Percentiles rank a stretch among this genome's conserved stretches.
Conservation (phyloP, 768 basidiomycete genomes). For the Mycena sanguinolenta region DNA sequence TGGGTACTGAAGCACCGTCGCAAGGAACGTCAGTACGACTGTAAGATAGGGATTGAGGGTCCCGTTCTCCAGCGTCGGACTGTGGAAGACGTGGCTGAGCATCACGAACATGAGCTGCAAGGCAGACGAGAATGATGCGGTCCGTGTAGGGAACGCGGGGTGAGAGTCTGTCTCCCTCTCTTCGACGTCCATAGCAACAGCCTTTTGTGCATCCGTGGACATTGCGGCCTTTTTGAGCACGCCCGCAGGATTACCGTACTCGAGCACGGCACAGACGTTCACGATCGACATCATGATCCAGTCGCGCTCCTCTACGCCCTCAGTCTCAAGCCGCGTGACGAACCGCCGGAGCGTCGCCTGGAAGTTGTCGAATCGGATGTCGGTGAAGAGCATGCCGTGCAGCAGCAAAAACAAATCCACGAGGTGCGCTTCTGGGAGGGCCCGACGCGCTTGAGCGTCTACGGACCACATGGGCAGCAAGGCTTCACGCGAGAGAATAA, state of each 20-base stretch:
- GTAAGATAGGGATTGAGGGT: constrained; percentile 61
- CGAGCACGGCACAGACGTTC: constrained; percentile 85
- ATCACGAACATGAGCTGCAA: no score
- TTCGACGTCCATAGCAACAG: constrained; percentile 43
- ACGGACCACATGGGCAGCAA: no score
- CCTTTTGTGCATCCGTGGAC: constrained; percentile 52
- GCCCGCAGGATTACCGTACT: constrained; percentile 86
- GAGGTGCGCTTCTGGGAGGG: no score
- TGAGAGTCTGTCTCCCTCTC: constrained; percentile 46
- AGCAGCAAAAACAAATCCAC: no score
- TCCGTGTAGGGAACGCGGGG: no score
- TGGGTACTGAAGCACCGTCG: constrained; percentile 76
- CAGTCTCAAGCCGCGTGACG: constrained; percentile 87
- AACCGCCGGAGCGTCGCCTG: constrained; percentile 85
- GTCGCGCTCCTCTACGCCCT: constrained; percentile 76
- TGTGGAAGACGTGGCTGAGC: no score
- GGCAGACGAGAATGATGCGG: constrained; percentile 77
- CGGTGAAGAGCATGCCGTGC: constrained; percentile 93
- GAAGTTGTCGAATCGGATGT: constrained; percentile 95
- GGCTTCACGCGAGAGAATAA: constrained; percentile 70
- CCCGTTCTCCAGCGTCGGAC: no score
- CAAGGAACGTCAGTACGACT: constrained; percentile 60
- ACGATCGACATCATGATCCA: constrained; percentile 98
- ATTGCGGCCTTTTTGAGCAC: constrained; percentile 74
- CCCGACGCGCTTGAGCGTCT: no score